Base-by-base conservation (phyloP, 371 early-diverging fungal genomes). In the Syncephalastrum sp. region DNA sequence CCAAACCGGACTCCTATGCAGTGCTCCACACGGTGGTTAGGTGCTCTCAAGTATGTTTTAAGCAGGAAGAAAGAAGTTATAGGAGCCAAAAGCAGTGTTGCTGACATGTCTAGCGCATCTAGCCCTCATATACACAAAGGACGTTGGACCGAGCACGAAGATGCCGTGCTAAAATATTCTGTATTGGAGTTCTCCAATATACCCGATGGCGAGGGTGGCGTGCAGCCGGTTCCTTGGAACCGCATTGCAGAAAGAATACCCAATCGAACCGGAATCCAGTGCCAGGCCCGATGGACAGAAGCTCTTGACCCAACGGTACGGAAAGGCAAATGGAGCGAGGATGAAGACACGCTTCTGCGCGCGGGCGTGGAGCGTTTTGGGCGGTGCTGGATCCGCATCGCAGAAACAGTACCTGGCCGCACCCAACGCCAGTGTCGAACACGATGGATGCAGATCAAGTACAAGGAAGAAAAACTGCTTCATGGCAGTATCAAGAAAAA, bases 401-500 rank as follows among this genome's bases (percentile, higher is more conserved):
- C 89, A 1, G 83, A 82, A 27, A 68, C 67, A 3, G 85, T 91
- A 38, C 81, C 77, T 5, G 87, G 87, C 6, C 65, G 91, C 43
- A 91, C 91, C 2, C 85, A 84, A 67, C 70, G 89, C 25, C 91
- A 90, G 59, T 90, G 91, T 45, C 77, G 91, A 19, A 87, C 89
- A 5, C 77, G 91, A 29, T 90, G 84, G 84, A 81, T 82, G 47
- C 82, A 83, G 58, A 64, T 82, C 7, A 75, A 78, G 51, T 75
- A 81, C 45, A 82, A 82, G 48, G 77, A 79, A 60, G 59, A 58
- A 45, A 58, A 58, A 33, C 19, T 55, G 14, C 38, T 33, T 10
- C 38, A 33, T 33, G 38, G 38, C 10, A 33, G 38, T 33, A 33
- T 33, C 38, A 64, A 68, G 24, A 66, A 72, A 47, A 65, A 72